A percentile compares a stretch with the other conserved stretches of the same genome.
These are phyloP conservation scores for Tardiomyces depauwii DNA, from an alignment of 1,139 yeast genomes.

Conservation along the genomic window DNA sequence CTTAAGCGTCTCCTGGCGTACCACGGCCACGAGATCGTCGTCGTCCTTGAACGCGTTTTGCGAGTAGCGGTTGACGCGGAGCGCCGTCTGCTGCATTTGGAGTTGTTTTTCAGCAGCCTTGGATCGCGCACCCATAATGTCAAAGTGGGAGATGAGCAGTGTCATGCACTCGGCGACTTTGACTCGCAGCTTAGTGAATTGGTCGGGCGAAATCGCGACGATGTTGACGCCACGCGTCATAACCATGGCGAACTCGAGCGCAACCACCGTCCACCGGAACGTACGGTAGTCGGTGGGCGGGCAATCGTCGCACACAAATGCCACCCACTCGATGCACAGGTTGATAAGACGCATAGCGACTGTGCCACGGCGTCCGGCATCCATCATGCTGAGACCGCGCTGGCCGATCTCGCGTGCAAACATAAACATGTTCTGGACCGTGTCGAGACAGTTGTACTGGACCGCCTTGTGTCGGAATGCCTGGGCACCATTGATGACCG, in stretches of 20 bases:
- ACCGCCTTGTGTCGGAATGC: slow-evolving; percentile 38
- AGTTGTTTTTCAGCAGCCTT: slow-evolving; percentile 60
- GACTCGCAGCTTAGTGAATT: slow-evolving; percentile 57
- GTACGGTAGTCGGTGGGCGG: slow-evolving; percentile 85
- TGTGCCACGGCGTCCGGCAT: slow-evolving; percentile 53
- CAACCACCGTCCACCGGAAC: slow-evolving; percentile 92
- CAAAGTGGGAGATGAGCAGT: slow-evolving; percentile 84
- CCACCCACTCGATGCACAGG: slow-evolving; percentile 81
- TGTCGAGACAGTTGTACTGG: slow-evolving; percentile 44
- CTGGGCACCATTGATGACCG: slow-evolving; percentile 54
- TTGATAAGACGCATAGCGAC: slow-evolving; percentile 66
- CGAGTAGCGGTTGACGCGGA: slow-evolving; percentile 31
- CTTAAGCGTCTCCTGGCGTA: slow-evolving; percentile 48
- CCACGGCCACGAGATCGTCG: slow-evolving; percentile 42
- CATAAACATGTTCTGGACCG: slow-evolving; percentile 63
- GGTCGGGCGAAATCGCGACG: slow-evolving; percentile 65
- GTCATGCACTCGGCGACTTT: slow-evolving; percentile 96
- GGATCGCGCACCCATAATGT: slow-evolving; percentile 96
- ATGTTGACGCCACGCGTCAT: slow-evolving; percentile 88
- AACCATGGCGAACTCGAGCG: slow-evolving; percentile 92
- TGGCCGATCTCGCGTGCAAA: slow-evolving; percentile 81
- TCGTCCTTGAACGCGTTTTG: slow-evolving; percentile 38
- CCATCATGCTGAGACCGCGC: slow-evolving; percentile 55
- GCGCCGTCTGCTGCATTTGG: slow-evolving; percentile 41
- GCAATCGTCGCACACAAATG: slow-evolving; percentile 90